Percentiles rank a stretch among this genome's conserved stretches.
These are phyloP conservation scores for Dalechampia spathulata DNA, from an alignment of 441 rosid species.

Conservation along the genomic window DNA sequence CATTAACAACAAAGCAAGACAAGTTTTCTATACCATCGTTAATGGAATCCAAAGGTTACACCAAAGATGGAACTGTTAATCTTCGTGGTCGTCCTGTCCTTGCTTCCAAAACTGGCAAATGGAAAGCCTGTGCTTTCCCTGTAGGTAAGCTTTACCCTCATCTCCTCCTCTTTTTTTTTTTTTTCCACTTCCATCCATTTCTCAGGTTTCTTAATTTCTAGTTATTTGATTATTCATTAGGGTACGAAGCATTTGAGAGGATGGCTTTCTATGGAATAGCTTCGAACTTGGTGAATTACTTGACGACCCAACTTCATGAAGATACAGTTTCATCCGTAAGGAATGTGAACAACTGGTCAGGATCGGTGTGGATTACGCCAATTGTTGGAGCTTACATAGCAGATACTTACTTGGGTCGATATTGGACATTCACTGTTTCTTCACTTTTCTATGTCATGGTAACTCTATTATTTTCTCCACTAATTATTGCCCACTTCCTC, in stretches of 20 bases:
- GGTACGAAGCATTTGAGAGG: constrained; percentile 90
- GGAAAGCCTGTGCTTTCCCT: constrained; percentile 87
- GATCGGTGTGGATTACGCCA: constrained; percentile 92
- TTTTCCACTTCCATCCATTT: no score
- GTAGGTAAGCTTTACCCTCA: constrained; percentile 34
- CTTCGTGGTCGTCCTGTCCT: constrained; percentile 61
- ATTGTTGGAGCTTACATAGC: constrained; percentile 88
- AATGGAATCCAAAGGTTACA: constrained; percentile 45
- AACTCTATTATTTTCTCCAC: no score
- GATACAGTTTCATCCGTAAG: constrained; percentile 77
- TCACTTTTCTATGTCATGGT: constrained; percentile 77
- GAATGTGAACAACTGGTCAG: constrained; percentile 90
- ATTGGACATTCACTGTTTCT: constrained; percentile 81
- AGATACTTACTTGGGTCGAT: constrained; percentile 75
- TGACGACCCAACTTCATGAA: constrained; percentile 76
- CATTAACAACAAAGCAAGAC: no score
- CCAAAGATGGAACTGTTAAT: constrained; percentile 75
- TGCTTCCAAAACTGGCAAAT: constrained; percentile 65
- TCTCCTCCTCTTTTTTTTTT: no score
- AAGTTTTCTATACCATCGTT: no score
- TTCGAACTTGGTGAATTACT: constrained; percentile 69
- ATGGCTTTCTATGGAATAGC: constrained; percentile 90
- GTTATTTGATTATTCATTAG: no score
- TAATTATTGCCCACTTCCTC: no score
- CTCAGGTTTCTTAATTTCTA: no score